These are phyloP conservation scores for Lepidium africanum DNA, from an alignment of 345 rosid species.

Conservation along the genomic window DNA sequence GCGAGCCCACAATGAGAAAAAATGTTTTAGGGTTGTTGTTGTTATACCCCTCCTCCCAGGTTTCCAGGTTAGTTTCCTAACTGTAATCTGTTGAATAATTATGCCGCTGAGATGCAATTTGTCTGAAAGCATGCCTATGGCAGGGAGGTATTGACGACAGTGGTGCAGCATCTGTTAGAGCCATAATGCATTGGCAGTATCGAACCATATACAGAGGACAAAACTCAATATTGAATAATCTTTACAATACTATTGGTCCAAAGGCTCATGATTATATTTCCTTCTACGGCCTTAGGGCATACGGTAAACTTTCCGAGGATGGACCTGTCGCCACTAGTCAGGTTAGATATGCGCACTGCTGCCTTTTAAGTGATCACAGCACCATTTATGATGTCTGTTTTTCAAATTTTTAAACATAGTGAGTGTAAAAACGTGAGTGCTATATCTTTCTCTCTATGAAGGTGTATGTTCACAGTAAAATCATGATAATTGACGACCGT, in stretches of 20 bases:
- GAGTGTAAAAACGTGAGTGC: not conserved
- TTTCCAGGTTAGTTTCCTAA: constrained; percentile 56
- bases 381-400: constrained; percentile 5
- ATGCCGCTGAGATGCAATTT: not conserved
- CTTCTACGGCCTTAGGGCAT: constrained; percentile 87
- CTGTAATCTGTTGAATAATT: not conserved
- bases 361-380: not conserved
- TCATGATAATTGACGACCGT: constrained; percentile 84
- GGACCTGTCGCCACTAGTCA: constrained; percentile 94
- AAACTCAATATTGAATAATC: constrained; percentile 78
- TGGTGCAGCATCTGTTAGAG: constrained; percentile 98
- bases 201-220: constrained; percentile 95
- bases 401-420: not conserved
- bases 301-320: constrained; percentile 73
- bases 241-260: constrained; percentile 64
- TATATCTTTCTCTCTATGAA: constrained; percentile 26
- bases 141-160: constrained; percentile 97
- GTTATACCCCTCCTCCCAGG: constrained; percentile 98
- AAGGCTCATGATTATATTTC: constrained; percentile 77
- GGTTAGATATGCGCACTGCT: constrained; percentile 16
- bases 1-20: constrained; percentile 80
- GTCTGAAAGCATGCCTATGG: constrained; percentile 14
- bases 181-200: constrained; percentile 99
- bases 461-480: constrained; percentile 96
- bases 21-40: constrained; percentile 76